These are phyloP conservation scores for Fistulinella staudtii DNA, from an alignment of 1,284 basidiomycete species.

Conservation along the genomic window DNA sequence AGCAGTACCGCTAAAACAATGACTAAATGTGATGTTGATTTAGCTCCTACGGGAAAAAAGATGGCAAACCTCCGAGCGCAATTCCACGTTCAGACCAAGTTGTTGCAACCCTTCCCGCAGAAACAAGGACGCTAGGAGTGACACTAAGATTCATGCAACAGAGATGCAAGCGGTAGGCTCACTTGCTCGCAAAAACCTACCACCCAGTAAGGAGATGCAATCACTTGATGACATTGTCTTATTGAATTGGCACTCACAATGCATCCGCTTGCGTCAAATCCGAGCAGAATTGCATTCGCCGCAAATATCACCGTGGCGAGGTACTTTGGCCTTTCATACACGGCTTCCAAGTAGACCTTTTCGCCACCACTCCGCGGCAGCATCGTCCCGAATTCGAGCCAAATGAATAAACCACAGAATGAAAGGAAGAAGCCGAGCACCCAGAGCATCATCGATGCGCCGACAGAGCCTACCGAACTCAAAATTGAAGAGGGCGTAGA, in stretches of 20 bases:
- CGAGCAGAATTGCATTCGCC: constrained; percentile 45
- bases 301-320: constrained; percentile 49
- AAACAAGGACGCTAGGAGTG: constrained; percentile 49
- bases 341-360: constrained; percentile 51
- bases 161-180: no score
- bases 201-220: no score
- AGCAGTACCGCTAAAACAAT: constrained; percentile 43
- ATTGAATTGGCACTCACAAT: constrained; percentile 46
- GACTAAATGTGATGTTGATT: constrained; percentile 25
- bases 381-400: constrained; percentile 55
- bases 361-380: constrained; percentile 54
- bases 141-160: no score
- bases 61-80: constrained; percentile 45
- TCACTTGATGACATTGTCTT: no score
- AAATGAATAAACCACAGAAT: constrained; percentile 50
- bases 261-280: constrained; percentile 54
- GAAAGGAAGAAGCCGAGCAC: constrained; percentile 52
- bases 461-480: constrained; percentile 46
- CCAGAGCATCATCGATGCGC: constrained; percentile 55
- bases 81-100: constrained; percentile 56
- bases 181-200: constrained; percentile 42
- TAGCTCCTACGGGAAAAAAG: neutral
- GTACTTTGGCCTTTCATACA: constrained; percentile 44
- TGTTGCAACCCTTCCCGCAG: constrained; percentile 38
- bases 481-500: constrained; percentile 60